Conservation (phyloP, 306 rosid genomes). For the Malus sylvestris region DNA sequence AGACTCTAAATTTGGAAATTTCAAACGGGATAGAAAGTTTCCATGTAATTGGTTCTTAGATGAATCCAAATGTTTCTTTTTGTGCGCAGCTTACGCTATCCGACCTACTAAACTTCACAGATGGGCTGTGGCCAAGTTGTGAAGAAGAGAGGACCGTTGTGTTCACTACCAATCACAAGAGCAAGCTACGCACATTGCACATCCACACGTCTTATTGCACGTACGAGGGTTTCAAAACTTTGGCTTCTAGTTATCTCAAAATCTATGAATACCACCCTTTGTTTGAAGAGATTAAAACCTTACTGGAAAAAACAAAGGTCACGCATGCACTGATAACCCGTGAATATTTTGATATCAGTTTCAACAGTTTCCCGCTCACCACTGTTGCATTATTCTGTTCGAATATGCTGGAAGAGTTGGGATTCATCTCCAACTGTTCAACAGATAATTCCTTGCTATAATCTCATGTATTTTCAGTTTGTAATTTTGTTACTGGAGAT, state of each 20-base stretch:
- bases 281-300: slow-evolving; percentile 47
- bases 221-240: slow-evolving; percentile 11
- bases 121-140: slow-evolving; percentile 28
- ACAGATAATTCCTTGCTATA: no score
- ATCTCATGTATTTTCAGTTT: no score
- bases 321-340: slow-evolving; percentile 39
- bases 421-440: no score
- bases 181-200: slow-evolving; percentile 24
- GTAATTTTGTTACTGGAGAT: no score
- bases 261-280: slow-evolving; percentile 23
- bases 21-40: no score
- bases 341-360: no score
- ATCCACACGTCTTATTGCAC: slow-evolving; percentile 26
- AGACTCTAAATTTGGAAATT: no score
- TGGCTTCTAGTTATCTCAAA: slow-evolving; percentile 13
- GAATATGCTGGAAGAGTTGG: no score
- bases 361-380: no score
- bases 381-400: no score
- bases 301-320: slow-evolving; percentile 33
- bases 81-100: slow-evolving; percentile 11
- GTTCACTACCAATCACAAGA: slow-evolving; percentile 25
- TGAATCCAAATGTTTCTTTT: background rate
- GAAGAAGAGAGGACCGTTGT: slow-evolving; percentile 26
- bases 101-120: slow-evolving; percentile 27
- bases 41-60: no score